Percentiles rank a stretch among this genome's conserved stretches.
These are phyloP conservation scores for Pilobolus umbonatus DNA, from an alignment of 192 early-diverging fungal genomes.

Conservation along the genomic window DNA sequence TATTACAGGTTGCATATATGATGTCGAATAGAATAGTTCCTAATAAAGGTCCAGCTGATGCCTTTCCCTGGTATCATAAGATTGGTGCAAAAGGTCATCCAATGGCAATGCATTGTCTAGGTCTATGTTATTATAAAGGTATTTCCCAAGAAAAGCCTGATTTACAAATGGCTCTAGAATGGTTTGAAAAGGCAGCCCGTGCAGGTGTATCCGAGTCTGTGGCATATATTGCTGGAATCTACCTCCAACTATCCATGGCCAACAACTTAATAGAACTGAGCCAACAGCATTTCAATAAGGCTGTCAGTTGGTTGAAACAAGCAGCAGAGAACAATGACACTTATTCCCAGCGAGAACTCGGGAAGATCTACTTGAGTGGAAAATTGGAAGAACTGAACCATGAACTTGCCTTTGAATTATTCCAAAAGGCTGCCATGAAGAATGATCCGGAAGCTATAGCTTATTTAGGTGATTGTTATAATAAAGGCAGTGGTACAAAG, in stretches of 20 bases:
- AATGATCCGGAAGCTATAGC: slow-evolving; percentile 23
- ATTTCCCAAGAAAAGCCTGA: slow-evolving; percentile 12
- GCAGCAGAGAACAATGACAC: slow-evolving; percentile 30
- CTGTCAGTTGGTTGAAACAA: slow-evolving; percentile 30
- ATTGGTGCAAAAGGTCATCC: slow-evolving; percentile 27
- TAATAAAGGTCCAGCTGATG: slow-evolving; percentile 19
- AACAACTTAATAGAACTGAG: neutral
- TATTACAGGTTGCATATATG: slow-evolving; percentile 33
- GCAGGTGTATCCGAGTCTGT: slow-evolving; percentile 19
- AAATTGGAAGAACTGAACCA: slow-evolving; percentile 25
- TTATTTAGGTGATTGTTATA: slow-evolving; percentile 26
- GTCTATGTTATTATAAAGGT: slow-evolving; percentile 33
- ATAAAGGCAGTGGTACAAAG: slow-evolving; percentile 17
- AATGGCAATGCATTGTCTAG: slow-evolving; percentile 26
- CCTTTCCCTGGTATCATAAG: slow-evolving; percentile 39
- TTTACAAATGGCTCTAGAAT: slow-evolving; percentile 22
- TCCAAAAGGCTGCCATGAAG: slow-evolving; percentile 33
- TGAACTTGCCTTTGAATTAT: slow-evolving; percentile 26
- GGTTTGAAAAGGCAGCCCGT: slow-evolving; percentile 28
- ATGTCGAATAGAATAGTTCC: slow-evolving; percentile 30
- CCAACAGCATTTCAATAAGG: slow-evolving; percentile 9
- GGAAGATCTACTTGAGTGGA: slow-evolving; percentile 33
- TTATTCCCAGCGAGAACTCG: slow-evolving; percentile 32
- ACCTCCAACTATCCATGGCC: neutral
- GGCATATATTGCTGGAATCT: slow-evolving; percentile 22